Evolutionary conservation across 75 land plant genomes (phyloP).

Genomic region (Ceratopteris richardii): DNA sequence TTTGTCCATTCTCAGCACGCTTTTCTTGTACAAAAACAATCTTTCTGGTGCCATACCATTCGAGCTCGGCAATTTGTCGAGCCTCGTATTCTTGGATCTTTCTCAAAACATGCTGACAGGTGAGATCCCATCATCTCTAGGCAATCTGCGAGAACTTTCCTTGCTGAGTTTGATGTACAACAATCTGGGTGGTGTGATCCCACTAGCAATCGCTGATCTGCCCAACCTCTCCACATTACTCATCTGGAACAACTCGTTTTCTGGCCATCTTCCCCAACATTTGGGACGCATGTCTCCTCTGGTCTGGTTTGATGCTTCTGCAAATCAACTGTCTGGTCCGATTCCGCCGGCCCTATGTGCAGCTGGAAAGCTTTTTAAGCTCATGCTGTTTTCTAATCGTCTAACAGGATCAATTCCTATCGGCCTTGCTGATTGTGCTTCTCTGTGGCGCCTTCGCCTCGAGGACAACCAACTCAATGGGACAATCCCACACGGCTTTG

Average conservation of each 20-base stretch:
- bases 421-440: slow-evolving; percentile 32
- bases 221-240: slow-evolving; percentile 37
- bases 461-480: slow-evolving; percentile 56
- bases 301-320: slow-evolving; percentile 41
- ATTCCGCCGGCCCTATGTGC: slow-evolving; percentile 53
- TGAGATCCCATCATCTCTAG: slow-evolving; percentile 36
- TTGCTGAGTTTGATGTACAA: slow-evolving; percentile 53
- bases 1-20: slow-evolving; percentile 29
- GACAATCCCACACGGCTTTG: slow-evolving; percentile 61
- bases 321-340: slow-evolving; percentile 56
- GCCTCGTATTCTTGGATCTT: slow-evolving; percentile 40
- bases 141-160: slow-evolving; percentile 20
- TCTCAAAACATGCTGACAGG: slow-evolving; percentile 52
- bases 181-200: slow-evolving; percentile 48
- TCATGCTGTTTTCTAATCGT: slow-evolving; percentile 52
- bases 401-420: slow-evolving; percentile 37
- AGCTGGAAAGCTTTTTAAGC: slow-evolving; percentile 34
- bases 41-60: slow-evolving; percentile 51
- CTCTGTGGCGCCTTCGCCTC: slow-evolving; percentile 43
- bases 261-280: slow-evolving; percentile 45
- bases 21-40: slow-evolving; percentile 55
- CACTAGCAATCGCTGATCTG: slow-evolving; percentile 45
- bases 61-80: slow-evolving; percentile 16
- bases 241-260: slow-evolving; percentile 64
- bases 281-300: slow-evolving; percentile 45